Evolutionary conservation across 2,329 filamentous ascomycete species (phyloP).

Genomic region (Aaosphaeria arxii): DNA sequence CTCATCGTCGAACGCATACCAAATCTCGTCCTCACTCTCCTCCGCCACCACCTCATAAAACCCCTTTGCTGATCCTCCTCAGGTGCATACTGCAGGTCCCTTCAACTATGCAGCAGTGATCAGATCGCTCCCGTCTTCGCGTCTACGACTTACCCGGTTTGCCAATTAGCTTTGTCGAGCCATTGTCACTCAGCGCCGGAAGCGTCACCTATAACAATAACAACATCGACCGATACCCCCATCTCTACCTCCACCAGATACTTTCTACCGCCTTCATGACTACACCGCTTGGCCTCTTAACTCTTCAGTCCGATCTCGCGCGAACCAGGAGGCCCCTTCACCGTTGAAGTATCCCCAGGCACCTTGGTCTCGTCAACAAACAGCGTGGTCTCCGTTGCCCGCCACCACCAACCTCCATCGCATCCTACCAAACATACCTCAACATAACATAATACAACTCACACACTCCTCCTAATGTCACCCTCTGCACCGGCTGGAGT

Average conservation of each 20-base stretch:
- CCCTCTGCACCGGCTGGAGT: conserved; percentile 53
- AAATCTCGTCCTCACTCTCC: conserved; percentile 5
- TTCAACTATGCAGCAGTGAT: too few species aligned
- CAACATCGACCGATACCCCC: conserved; percentile 11
- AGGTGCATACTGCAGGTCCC: background rate
- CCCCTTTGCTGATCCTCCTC: conserved; percentile 6
- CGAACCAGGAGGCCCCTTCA: background rate
- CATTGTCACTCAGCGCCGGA: conserved; percentile 12
- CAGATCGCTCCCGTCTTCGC: background rate
- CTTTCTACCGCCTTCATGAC: conserved; percentile 23
- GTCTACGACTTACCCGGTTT: conserved; percentile 19
- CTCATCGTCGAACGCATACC: conserved; percentile 3
- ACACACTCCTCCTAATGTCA: background rate
- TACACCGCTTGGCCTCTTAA: conserved; percentile 9
- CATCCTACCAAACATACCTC: conserved; percentile 9
- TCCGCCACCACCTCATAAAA: conserved; percentile 6
- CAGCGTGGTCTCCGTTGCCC: background rate
- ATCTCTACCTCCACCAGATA: conserved; percentile 10
- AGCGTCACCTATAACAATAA: conserved; percentile 32
- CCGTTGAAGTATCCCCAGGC: conserved; percentile 1
- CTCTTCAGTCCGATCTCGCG: conserved; percentile 2
- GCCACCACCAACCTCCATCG: conserved; percentile 2
- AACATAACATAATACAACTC: background rate
- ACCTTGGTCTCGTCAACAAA: conserved; percentile 3
- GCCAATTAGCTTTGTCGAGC: conserved; percentile 39